Evolutionary conservation across 2,329 filamentous ascomycete species (phyloP), one percentile per base, ranked within the genome.

Genomic region (Colletotrichum godetiae): DNA sequence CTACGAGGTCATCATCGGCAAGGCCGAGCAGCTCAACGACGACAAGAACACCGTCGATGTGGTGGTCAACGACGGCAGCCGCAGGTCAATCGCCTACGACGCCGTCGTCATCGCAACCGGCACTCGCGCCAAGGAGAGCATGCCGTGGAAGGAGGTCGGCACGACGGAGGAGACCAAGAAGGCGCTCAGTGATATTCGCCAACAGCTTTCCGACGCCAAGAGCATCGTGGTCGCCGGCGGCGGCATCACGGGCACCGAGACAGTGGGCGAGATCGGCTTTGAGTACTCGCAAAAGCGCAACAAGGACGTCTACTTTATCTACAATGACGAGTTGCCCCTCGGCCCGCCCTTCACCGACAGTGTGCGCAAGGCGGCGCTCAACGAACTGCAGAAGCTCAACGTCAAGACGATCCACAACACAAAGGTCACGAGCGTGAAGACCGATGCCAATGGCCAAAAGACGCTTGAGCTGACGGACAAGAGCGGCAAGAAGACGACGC

Each of bases 61-160:
- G 8, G 53, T 68, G 4, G 75, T 78, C 7, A 78, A 79, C 11
- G 75, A 77, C n/a, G 80, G 81, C 42, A 68, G 55, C 5, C 72
- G 78, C 64, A 81, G 81, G 27, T 77, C 77, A 4, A 70, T 89
- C 13, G 52, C 59, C 62, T 90, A 89, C 78, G 85, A 89, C 77
- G 85, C 89, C 31, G 82, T 90, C 8, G 83, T 90, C 37, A 79
- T 90, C 52, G 88, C 88, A 3, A 90, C 89, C 0, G 90, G 90
- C 8, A 80, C 86, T 3, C 81, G 81, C 33, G 82, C 84, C 37
- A 80, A 77, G 27, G 84, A 82, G 5, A 80, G 78, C 72, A 82
- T 87, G 80, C 88, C 89, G 0, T 90, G 86, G 79, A 91, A 90
- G 78, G 80, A 78, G 24, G 75, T 86, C 11, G 83, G 79, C 5